Conservation (phyloP, 352 stramenopile species). For the Aphanomyces invadans region DNA sequence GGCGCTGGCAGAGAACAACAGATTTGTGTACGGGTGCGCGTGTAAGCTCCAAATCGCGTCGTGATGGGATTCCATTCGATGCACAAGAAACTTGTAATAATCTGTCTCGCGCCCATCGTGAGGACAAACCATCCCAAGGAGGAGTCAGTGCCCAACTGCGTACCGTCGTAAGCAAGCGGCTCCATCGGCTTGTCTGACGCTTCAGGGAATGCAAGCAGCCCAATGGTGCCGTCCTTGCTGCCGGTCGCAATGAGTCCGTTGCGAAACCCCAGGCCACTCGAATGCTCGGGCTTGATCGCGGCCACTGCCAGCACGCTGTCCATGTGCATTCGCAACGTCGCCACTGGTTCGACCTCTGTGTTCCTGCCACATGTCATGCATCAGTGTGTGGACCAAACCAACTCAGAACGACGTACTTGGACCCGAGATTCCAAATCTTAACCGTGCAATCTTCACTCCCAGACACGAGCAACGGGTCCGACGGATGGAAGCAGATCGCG, state of each 20-base stretch:
- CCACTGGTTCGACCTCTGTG: conserved; percentile 64
- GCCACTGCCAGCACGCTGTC: conserved; percentile 67
- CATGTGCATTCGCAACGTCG: conserved; percentile 65
- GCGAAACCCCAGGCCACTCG: conserved; percentile 39
- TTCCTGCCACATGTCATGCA: conserved; percentile 30
- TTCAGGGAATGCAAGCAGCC: conserved; percentile 51
- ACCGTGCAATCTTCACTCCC: conserved; percentile 77
- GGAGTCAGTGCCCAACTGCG: not conserved
- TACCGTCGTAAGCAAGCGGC: conserved; percentile 17
- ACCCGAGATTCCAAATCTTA: conserved; percentile 70
- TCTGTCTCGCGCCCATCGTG: conserved; percentile 30
- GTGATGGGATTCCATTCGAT: conserved; percentile 69
- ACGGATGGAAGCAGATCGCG: conserved; percentile 68
- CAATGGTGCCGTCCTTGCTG: conserved; percentile 66
- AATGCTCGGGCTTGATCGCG: conserved; percentile 70
- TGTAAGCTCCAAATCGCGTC: conserved; percentile 79
- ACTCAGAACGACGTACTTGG: conserved; percentile 5
- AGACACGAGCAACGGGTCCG: conserved; percentile 71
- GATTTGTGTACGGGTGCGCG: conserved; percentile 71
- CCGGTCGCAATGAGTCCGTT: conserved; percentile 59
- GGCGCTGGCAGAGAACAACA: conserved; percentile 70
- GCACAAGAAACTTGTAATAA: conserved; percentile 60
- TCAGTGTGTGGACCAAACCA: conserved; percentile 5
- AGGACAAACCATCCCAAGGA: not conserved
- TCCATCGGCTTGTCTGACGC: conserved; percentile 3